Conservation (phyloP, 2,329 filamentous ascomycete genomes). For the Leptographium radiaticola region DNA sequence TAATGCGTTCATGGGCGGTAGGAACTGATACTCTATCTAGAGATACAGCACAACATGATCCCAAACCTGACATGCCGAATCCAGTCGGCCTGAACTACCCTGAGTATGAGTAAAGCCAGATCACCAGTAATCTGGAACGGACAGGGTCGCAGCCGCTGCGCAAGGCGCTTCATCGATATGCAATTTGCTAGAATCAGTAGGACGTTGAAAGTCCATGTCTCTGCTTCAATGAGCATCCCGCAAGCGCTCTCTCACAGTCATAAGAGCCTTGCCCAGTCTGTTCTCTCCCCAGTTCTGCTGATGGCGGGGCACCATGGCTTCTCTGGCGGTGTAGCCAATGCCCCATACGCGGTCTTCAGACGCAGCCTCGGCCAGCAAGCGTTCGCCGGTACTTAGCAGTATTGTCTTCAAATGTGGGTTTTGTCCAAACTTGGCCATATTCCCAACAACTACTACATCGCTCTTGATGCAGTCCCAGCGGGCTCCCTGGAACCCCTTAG, state of each 20-base stretch:
- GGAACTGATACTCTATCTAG: too few species aligned
- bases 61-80: too few species aligned
- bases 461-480: slow-evolving; percentile 15
- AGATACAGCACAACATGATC: too few species aligned
- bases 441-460: slow-evolving; percentile 43
- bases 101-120: too few species aligned
- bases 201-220: too few species aligned
- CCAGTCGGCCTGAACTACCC: too few species aligned
- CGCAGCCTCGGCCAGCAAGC: slow-evolving; percentile 48
- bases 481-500: slow-evolving; percentile 1
- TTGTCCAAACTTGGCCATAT: slow-evolving; percentile 43
- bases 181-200: too few species aligned
- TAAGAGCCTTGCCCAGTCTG: slow-evolving; percentile 48
- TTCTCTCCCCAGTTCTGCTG: slow-evolving; percentile 48
- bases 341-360: slow-evolving; percentile 53
- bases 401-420: slow-evolving; percentile 9
- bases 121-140: too few species aligned
- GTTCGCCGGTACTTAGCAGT: slow-evolving; percentile 44
- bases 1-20: too few species aligned
- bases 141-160: too few species aligned
- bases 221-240: neutral
- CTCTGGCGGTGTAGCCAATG: slow-evolving; percentile 41
- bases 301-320: slow-evolving; percentile 30
- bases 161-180: too few species aligned
- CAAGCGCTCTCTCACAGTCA: slow-evolving; percentile 32